Conservation (phyloP, 805 yeast genomes). For the Sungouiozyma ichnusensis region DNA sequence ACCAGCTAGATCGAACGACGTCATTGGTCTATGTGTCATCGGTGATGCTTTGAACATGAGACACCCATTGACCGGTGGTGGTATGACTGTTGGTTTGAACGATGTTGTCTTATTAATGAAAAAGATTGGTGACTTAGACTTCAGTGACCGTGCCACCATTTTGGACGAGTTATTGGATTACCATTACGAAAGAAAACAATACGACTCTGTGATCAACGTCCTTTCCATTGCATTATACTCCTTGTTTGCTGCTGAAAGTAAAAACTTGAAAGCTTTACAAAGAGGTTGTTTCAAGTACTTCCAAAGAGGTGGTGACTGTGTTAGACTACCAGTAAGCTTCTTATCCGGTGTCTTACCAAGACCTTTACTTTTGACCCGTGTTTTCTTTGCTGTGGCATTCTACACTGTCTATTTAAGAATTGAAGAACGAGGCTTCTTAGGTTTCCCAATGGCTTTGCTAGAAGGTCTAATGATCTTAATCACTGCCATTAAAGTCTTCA, state of each 20-base stretch:
- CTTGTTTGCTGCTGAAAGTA: slow-evolving; percentile 77
- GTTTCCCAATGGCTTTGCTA: slow-evolving; percentile 59
- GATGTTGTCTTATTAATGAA: slow-evolving; percentile 64
- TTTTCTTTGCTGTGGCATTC: slow-evolving; percentile 85
- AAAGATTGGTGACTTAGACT: slow-evolving; percentile 30
- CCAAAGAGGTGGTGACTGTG: slow-evolving; percentile 71
- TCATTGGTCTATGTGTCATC: slow-evolving; percentile 67
- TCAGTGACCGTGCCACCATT: slow-evolving; percentile 49
- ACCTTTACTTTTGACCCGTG: slow-evolving; percentile 67
- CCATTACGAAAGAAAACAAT: slow-evolving; percentile 65
- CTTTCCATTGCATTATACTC: slow-evolving; percentile 84
- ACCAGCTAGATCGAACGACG: slow-evolving; percentile 60
- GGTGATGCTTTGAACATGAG: slow-evolving; percentile 97
- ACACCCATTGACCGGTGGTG: slow-evolving; percentile 97
- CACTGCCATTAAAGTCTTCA: slow-evolving; percentile 68
- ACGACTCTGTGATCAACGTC: slow-evolving; percentile 80
- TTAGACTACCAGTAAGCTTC: slow-evolving; percentile 69
- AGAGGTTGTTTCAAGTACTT: slow-evolving; percentile 85
- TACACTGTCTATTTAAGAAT: slow-evolving; percentile 69
- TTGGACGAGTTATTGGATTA: slow-evolving; percentile 50
- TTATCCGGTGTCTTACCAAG: slow-evolving; percentile 71
- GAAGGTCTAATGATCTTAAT: slow-evolving; percentile 59
- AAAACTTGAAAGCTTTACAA: slow-evolving; percentile 59
- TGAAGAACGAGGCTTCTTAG: slow-evolving; percentile 48
- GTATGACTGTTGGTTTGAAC: slow-evolving; percentile 94